Evolutionary conservation across 306 rosid species (phyloP), one percentile per base, ranked within the genome.

Genomic region (Prunus kanzakura): DNA sequence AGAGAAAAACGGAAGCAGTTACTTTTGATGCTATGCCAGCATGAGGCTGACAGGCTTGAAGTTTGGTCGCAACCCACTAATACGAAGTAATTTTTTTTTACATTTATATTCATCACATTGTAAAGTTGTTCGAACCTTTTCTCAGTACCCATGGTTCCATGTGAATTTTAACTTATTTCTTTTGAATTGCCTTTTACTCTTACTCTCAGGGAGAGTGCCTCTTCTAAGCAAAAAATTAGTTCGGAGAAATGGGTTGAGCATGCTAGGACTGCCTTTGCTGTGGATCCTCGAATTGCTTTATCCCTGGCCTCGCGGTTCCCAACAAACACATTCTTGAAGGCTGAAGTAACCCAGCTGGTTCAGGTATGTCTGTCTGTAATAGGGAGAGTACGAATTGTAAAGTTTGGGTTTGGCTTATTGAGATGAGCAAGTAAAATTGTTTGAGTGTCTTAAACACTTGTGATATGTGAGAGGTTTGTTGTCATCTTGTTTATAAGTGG

Each of bases 1-100:
- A 90, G 96, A 84, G 97, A 95, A 79, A 95, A 95, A 72, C 82
- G 97, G 79, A 89, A 85, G 81, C 97, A 86, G 76, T 85, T 95
- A 76, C 97, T 95, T 61, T 76, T 90, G 77, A 87, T 95, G 97
- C 88, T 95, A 54, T 92, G 99, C 85, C 99, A 90, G 80, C 89
- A 92, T 73, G 99, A 95, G 80, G 97, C 90, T 43, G 99, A 95
- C 81, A 92, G 99, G 89, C 97, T 95, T 78, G 99, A 95, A 71
- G 96, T 95, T 76, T 95, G 99, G 99, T 91, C 97, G 3, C 97
- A 95, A 69, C 99, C 99, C 7, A 89, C 87, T 67, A 95, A 92
- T 85, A 72, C 96, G 51, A 95, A 90, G 99, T 95, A 92, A 55
- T 63, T 54, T 78, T 32, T 49, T 18, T 35, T 57, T 46, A 41